A percentile compares a stretch with the other conserved stretches of the same genome.
phyloP scores from a whole-genome alignment of 108 stramenopile genomes.

The Stephanodiscus triporus region DNA sequence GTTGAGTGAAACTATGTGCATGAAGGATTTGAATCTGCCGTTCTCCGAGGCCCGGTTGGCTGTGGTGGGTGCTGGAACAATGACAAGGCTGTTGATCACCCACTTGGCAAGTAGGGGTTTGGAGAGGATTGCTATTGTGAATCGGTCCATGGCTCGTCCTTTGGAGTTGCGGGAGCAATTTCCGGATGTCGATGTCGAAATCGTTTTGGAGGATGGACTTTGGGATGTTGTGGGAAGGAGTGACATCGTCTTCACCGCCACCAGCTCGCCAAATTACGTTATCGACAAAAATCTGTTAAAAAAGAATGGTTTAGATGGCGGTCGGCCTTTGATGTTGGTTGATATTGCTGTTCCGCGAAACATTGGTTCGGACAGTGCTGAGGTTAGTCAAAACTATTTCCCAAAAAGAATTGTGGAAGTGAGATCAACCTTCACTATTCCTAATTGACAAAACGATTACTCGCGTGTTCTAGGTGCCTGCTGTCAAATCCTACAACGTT shows the following conservation, averaged over 20 bases:
- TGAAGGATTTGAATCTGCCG: constrained; percentile 84
- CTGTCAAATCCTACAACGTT: constrained; percentile 93
- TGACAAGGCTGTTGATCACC: constrained; percentile 95
- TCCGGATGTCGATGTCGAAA: constrained; percentile 92
- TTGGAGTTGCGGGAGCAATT: constrained; percentile 90
- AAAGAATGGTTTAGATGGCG: constrained; percentile 76
- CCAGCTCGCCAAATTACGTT: constrained; percentile 84
- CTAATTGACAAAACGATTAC: neutral
- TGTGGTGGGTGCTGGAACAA: constrained; percentile 97
- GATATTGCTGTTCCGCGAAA: constrained; percentile 99
- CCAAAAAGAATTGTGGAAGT: neutral
- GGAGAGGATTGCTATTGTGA: constrained; percentile 94
- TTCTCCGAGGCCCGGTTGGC: constrained; percentile 92
- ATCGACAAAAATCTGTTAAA: constrained; percentile 81
- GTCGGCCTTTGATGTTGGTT: constrained; percentile 91
- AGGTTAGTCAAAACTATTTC: constrained; percentile 39
- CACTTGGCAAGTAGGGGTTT: constrained; percentile 95
- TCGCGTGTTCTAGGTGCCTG: constrained; percentile 56
- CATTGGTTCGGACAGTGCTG: constrained; percentile 86
- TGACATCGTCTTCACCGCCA: constrained; percentile 97
- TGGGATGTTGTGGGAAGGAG: constrained; percentile 89
- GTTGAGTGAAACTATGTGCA: constrained; percentile 81
- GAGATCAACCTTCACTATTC: neutral
- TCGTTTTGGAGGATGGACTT: constrained; percentile 85
- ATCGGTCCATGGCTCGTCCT: constrained; percentile 83